phyloP scores from a whole-genome alignment of 2,329 filamentous ascomycete genomes.

The Sphaerulina musiva region DNA sequence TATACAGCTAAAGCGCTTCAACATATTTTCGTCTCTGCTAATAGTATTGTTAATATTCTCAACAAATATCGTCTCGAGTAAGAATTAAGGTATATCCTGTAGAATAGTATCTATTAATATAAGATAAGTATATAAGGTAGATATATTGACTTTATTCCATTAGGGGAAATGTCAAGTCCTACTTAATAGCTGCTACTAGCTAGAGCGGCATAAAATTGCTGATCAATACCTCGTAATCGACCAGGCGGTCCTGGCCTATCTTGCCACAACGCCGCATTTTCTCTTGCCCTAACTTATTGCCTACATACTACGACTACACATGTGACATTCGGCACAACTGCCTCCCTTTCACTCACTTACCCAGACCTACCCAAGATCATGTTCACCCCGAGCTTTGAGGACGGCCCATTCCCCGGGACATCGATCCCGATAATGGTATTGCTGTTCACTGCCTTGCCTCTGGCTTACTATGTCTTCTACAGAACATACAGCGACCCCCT shows the following conservation, averaged over 20 bases:
- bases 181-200: too few relatives aligned
- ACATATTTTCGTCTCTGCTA: too few relatives aligned
- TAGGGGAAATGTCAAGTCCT: too few relatives aligned
- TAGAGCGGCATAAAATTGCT: too few relatives aligned
- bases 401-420: neutral
- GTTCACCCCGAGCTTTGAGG: neutral
- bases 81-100: too few relatives aligned
- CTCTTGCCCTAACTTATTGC: neutral
- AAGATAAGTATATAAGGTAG: too few relatives aligned
- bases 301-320: neutral
- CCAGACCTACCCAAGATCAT: neutral
- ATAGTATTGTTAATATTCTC: too few relatives aligned
- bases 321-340: neutral
- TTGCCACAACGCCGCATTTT: neutral
- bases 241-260: neutral
- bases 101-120: too few relatives aligned
- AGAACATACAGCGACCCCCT: conserved; percentile 35
- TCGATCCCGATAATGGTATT: neutral
- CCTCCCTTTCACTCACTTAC: neutral
- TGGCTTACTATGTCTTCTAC: conserved; percentile 23
- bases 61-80: too few relatives aligned
- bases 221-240: too few relatives aligned
- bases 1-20: too few relatives aligned
- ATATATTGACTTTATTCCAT: too few relatives aligned
- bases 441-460: neutral